phyloP scores from a whole-genome alignment of 148 eudicot species.

The Fagopyrum homotropicum region DNA sequence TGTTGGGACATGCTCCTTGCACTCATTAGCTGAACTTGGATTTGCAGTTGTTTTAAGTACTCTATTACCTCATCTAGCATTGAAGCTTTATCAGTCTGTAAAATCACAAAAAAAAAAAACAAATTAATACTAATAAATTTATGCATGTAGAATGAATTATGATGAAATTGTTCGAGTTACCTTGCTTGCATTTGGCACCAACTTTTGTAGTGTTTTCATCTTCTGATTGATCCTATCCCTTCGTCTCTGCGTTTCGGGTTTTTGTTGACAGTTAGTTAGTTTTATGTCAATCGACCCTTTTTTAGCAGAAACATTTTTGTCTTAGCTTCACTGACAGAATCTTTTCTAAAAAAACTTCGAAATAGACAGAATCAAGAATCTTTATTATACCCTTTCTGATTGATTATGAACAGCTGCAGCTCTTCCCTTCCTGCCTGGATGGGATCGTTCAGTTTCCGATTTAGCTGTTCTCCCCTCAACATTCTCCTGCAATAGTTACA shows the following conservation, averaged over 20 bases:
- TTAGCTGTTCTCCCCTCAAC: conserved; percentile 46
- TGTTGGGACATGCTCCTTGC: conserved; percentile 47
- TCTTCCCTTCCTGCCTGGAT: conserved; percentile 51
- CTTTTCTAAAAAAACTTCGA: background rate
- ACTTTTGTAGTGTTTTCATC: conserved; percentile 80
- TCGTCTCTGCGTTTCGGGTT: conserved; percentile 37
- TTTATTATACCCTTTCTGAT: conserved; percentile 64
- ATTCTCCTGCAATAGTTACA: conserved; percentile 35
- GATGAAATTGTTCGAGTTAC: conserved; percentile 21
- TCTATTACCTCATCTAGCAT: conserved; percentile 92
- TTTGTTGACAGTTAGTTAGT: background rate
- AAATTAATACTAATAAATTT: background rate
- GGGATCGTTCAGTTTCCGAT: conserved; percentile 45
- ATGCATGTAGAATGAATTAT: background rate
- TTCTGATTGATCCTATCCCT: conserved; percentile 86
- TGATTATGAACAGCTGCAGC: conserved; percentile 82
- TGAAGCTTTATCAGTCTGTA: conserved; percentile 88
- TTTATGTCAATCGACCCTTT: background rate
- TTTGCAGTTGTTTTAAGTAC: conserved; percentile 78
- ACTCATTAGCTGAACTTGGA: conserved; percentile 70
- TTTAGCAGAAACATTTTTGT: background rate
- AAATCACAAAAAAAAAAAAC: background rate
- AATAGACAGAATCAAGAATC: background rate
- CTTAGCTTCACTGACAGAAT: too few relatives aligned
- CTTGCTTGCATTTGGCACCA: conserved; percentile 92